Evolutionary conservation across 495 filamentous ascomycete species (phyloP), one percentile per base, ranked within the genome.

Genomic region (Apodospora peruviana): DNA sequence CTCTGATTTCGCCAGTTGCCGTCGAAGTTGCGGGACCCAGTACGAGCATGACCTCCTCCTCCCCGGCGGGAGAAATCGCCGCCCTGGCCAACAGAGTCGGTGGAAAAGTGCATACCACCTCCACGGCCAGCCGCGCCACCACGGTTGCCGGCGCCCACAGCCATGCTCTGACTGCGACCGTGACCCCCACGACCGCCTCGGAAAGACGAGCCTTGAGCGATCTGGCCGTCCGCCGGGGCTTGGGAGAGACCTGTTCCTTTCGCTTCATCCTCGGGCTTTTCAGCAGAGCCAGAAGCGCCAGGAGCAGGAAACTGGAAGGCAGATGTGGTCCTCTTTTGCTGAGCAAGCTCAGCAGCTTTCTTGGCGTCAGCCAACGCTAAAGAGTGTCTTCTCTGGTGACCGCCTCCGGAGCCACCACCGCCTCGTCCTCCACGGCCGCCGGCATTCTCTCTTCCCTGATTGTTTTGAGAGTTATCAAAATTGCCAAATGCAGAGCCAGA

Each of bases 1-100:
- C 81, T 83, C 52, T 87, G 93, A 64, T 93, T 91, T 56, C 93
- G 84, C 93, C 93, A 98, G 68, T 98, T 97, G 53, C 90, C 82
- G 52, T 98, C 94, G 67, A 97, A 98, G 62, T 97, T 98, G 24
- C 93, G 78, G 14, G 93, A 98, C 5, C 74, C 77, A 8, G 83
- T 85, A 43, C 94, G 80, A 57, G 79, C 83, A 65, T 98, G 93
- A 47, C 83, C 79, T 29, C 78, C 72, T 24, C 71, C 68, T 47
- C 80, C 79, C 47, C 88, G 85, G 48, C 88, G 84, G 50, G 77
- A 72, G 59, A 87, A 85, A 51, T 95, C 89, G 22, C 60, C 56
- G 37, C 58, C 48, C 8, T 70, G 64, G 42, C 69, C 66, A 11
- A 64, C 39, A 41, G 59, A 58, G 48, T 66, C 65, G 19, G 54